Percentiles rank a stretch among this genome's conserved stretches.
These are phyloP conservation scores for Hansenula lynferdii DNA, from an alignment of 1,139 yeast species.

Conservation along the genomic window DNA sequence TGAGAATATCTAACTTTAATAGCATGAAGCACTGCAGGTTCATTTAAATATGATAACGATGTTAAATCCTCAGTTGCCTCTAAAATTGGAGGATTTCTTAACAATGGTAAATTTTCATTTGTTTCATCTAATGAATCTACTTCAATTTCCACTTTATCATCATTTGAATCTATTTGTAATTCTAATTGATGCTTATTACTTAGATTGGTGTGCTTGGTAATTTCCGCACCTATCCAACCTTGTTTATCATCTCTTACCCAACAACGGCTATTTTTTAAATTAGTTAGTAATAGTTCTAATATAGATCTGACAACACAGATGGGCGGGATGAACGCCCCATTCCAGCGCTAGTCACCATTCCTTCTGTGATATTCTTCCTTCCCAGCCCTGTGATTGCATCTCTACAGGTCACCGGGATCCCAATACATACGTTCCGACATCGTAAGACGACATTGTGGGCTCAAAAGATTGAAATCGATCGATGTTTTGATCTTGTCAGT, in stretches of 20 bases:
- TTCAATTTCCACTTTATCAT: constrained; percentile 47
- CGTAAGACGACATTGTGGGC: constrained; percentile 21
- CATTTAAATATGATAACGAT: constrained; percentile 85
- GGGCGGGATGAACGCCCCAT: too few relatives aligned
- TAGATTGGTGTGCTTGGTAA: constrained; percentile 47
- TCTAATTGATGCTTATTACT: constrained; percentile 52
- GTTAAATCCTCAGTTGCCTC: constrained; percentile 96
- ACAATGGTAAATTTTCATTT: constrained; percentile 62
- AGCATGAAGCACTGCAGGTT: constrained; percentile 95
- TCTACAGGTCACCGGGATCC: too few relatives aligned
- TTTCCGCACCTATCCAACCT: constrained; percentile 93
- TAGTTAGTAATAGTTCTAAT: background rate
- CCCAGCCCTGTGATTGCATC: too few relatives aligned
- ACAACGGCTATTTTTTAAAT: constrained; percentile 50
- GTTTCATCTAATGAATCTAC: constrained; percentile 38
- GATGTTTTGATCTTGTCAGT: background rate
- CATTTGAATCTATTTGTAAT: constrained; percentile 59
- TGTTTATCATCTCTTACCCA: constrained; percentile 88
- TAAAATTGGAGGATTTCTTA: constrained; percentile 89
- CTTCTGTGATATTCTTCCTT: too few relatives aligned
- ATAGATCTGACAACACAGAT: too few relatives aligned
- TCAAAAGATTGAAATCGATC: background rate
- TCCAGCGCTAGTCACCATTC: too few relatives aligned
- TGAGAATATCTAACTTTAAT: constrained; percentile 86
- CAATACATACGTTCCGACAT: constrained; percentile 25